Percentiles rank a stretch among this genome's conserved stretches.
Evolutionary conservation across 768 basidiomycete species (phyloP).

Genomic region (Cantharellus cinnabarinus): DNA sequence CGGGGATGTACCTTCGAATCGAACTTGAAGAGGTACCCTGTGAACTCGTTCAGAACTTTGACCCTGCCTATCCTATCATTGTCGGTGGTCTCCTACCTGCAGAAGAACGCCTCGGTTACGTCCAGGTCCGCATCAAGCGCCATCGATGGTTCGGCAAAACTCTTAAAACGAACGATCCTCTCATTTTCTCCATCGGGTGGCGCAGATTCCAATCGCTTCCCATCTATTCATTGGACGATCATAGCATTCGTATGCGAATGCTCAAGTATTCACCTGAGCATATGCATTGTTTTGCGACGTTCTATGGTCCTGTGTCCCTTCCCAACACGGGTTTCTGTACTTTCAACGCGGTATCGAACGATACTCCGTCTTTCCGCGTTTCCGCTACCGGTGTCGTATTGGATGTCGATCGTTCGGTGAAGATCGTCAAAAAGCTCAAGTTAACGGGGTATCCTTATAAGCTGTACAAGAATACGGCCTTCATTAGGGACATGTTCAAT

Average conservation of each 20-base stretch:
- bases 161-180: conserved; percentile 90
- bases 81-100: conserved; percentile 78
- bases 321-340: conserved; percentile 97
- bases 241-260: conserved; percentile 95
- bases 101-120: conserved; percentile 82
- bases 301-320: conserved; percentile 79
- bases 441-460: conserved; percentile 89
- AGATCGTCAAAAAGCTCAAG: conserved; percentile 98
- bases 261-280: conserved; percentile 99
- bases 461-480: conserved; percentile 98
- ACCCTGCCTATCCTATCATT: conserved; percentile 76
- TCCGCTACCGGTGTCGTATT: conserved; percentile 89
- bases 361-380: conserved; percentile 60
- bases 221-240: conserved; percentile 92
- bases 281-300: conserved; percentile 97
- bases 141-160: conserved; percentile 86
- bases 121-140: conserved; percentile 89
- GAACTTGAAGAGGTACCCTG: conserved; percentile 70
- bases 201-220: conserved; percentile 87
- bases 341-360: conserved; percentile 65
- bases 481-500: conserved; percentile 93
- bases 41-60: conserved; percentile 86
- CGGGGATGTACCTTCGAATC: conserved; percentile 83
- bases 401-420: conserved; percentile 76
- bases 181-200: conserved; percentile 96